A percentile compares a stretch with the other conserved stretches of the same genome.
These are phyloP conservation scores for Termitomyces sp. DNA, from an alignment of 768 basidiomycete genomes.

Conservation along the genomic window DNA sequence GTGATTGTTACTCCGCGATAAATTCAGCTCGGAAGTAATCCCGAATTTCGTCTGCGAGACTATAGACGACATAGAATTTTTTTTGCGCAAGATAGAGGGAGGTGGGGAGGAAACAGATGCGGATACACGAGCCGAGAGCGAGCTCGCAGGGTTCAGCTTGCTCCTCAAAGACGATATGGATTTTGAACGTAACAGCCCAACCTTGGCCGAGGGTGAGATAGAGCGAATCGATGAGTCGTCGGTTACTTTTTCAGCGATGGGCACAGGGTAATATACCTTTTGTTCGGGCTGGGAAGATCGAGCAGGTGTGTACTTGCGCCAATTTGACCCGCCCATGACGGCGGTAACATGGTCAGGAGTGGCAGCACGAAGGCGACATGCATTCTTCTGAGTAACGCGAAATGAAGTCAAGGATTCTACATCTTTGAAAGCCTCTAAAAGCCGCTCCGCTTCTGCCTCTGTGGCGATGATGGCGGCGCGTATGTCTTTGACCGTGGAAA, in stretches of 20 bases:
- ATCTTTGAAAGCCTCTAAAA: slow-evolving; percentile 63
- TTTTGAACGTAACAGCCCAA: slow-evolving; percentile 35
- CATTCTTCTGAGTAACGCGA: slow-evolving; percentile 35
- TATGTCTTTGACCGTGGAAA: slow-evolving; percentile 50
- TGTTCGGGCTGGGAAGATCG: slow-evolving; percentile 11
- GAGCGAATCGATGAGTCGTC: slow-evolving; percentile 40
- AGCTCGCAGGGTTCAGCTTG: slow-evolving; percentile 20
- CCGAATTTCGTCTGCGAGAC: slow-evolving; percentile 39
- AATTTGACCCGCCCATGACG: slow-evolving; percentile 27
- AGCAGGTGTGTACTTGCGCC: slow-evolving; percentile 23
- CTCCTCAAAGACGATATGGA: slow-evolving; percentile 28
- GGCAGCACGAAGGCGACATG: slow-evolving; percentile 24
- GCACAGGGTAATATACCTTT: slow-evolving; percentile 7
- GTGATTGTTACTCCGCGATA: slow-evolving; percentile 38
- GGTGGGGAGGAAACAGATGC: slow-evolving; percentile 13
- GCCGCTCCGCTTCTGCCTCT: slow-evolving; percentile 56
- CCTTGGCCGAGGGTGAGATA: slow-evolving; percentile 32
- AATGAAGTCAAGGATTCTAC: slow-evolving; percentile 56
- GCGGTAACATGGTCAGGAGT: slow-evolving; percentile 23
- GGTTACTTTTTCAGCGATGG: slow-evolving; percentile 16
- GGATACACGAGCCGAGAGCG: slow-evolving; percentile 22
- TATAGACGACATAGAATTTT: slow-evolving; percentile 48
- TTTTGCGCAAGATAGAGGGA: slow-evolving; percentile 27
- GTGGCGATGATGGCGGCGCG: slow-evolving; percentile 53
- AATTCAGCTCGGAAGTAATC: slow-evolving; percentile 27